A percentile compares a stretch with the other conserved stretches of the same genome.
Conservation (phyloP, 768 basidiomycete genomes). For the Cytidiella melzeri region DNA sequence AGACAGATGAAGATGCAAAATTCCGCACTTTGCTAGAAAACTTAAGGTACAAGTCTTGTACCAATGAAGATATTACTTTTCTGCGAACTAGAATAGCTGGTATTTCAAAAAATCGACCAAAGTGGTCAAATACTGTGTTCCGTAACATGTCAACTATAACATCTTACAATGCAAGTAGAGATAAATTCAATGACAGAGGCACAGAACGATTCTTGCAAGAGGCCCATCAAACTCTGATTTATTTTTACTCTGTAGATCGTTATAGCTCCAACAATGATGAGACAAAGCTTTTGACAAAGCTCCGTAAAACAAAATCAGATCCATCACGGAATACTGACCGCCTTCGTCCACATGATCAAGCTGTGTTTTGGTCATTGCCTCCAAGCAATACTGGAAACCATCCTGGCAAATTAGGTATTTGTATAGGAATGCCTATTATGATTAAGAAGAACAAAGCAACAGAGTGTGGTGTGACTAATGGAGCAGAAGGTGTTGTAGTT, state of each 20-base stretch:
- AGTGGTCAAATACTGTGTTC: conserved; percentile 18
- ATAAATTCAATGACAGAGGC: conserved; percentile 31
- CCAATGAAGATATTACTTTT: conserved; percentile 30
- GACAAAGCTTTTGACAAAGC: too few relatives aligned
- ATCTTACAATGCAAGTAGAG: conserved; percentile 23
- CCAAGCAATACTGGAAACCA: too few relatives aligned
- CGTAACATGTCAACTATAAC: conserved; percentile 33
- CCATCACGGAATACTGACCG: too few relatives aligned
- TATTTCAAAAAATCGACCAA: conserved; percentile 1
- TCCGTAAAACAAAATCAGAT: too few relatives aligned
- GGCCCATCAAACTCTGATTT: conserved; percentile 12
- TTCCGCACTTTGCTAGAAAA: conserved; percentile 30
- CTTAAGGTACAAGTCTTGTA: conserved; percentile 35
- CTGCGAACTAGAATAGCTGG: conserved; percentile 23
- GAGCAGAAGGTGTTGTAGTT: too few relatives aligned
- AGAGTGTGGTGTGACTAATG: too few relatives aligned
- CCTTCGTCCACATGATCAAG: too few relatives aligned
- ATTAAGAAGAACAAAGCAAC: too few relatives aligned
- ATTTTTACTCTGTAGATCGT: conserved; percentile 23
- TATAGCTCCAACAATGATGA: too few relatives aligned
- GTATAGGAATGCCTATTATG: too few relatives aligned
- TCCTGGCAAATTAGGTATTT: too few relatives aligned
- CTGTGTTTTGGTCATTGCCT: too few relatives aligned
- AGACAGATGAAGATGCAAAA: conserved; percentile 19
- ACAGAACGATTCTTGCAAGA: conserved; percentile 27